Base-by-base conservation (phyloP, 805 yeast genomes). In the Ogataea naganishii region DNA sequence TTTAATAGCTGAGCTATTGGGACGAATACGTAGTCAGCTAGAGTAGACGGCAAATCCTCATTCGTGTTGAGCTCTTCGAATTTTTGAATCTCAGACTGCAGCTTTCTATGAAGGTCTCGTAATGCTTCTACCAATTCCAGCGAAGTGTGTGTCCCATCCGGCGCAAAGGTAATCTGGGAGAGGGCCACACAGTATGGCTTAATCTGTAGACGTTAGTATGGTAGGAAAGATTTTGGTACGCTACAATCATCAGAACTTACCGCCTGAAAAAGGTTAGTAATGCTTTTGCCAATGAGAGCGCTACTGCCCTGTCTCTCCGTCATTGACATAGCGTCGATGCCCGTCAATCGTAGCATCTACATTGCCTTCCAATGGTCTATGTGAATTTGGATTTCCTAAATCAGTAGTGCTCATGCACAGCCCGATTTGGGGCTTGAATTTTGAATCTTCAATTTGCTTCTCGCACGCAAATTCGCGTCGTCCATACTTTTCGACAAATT, bases 21-120 rank as follows among this genome's bases (percentile, higher is more conserved):
- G 9, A 73, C 64, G 48, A 75, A 75, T 1, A 77, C 60, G 35
- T 76, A 75, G 36, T 77, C 81, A 0, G 80, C 80, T 13, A 76
- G 43, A 16, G 56, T 58, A 1, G 57, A 38, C 0, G 72, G 55
- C 7, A 18, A 7, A n/a, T 15, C 20, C 9, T 11, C 14, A 20
- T 14, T 18, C 5, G 27, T 13, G n/a, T 17, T 13, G 3, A 8
- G 14, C 4, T 14, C 23, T 5, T 26, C 13, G 10, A 13, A 20
- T 13, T 28, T 23, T 20, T 31, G 8, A 15, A 37, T 41, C 24
- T 29, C 30, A 15, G 15, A 29, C 28, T 15, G 29, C 8, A 62
- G 35, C 14, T 44, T 30, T 0, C 31, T 29, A 29, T 62, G 57
- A 4, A 69, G 38, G 2, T 48, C 49, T 20, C 45, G 47, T 17